These are phyloP conservation scores for Podosphaera aphanis DNA, from an alignment of 2,329 filamentous ascomycete genomes.

Conservation along the genomic window DNA sequence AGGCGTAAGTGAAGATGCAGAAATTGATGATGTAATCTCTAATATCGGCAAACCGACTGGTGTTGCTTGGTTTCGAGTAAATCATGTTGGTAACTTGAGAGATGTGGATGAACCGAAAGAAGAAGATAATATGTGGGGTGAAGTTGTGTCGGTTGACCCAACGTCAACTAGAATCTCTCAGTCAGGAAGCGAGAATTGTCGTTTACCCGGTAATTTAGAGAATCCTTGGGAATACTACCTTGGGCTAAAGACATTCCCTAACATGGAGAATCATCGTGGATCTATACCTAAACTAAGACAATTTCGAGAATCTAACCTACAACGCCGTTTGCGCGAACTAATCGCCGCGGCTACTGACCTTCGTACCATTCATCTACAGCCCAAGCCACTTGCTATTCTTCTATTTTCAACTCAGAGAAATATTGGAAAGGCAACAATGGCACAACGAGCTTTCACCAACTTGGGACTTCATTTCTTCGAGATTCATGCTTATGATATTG, in stretches of 20 bases:
- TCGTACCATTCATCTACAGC: conserved; percentile 61
- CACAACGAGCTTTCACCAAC: conserved; percentile 56
- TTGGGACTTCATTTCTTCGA: conserved; percentile 74
- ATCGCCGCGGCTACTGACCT: conserved; percentile 74
- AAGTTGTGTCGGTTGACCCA: conserved; percentile 66
- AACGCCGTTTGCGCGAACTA: conserved; percentile 56
- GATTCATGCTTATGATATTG: conserved; percentile 79
- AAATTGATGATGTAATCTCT: conserved; percentile 42
- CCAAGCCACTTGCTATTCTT: conserved; percentile 73
- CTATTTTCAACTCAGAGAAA: conserved; percentile 78
- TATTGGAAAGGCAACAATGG: conserved; percentile 73
- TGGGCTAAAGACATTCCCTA: conserved; percentile 45
- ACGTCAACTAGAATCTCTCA: conserved; percentile 74
- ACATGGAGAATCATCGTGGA: conserved; percentile 19
- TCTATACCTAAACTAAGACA: conserved; percentile 23
- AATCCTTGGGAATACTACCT: conserved; percentile 83
- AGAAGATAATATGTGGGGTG: conserved; percentile 57
- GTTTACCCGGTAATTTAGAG: conserved; percentile 50
- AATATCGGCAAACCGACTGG: conserved; percentile 18
- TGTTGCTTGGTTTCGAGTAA: conserved; percentile 85
- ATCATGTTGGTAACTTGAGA: conserved; percentile 39
- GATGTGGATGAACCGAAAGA: conserved; percentile 30
- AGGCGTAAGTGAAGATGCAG: conserved; percentile 29
- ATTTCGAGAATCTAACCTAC: conserved; percentile 32
- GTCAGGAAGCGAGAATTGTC: conserved; percentile 65